phyloP scores from a whole-genome alignment of 805 yeast species.

The Candida fluviatilis region DNA sequence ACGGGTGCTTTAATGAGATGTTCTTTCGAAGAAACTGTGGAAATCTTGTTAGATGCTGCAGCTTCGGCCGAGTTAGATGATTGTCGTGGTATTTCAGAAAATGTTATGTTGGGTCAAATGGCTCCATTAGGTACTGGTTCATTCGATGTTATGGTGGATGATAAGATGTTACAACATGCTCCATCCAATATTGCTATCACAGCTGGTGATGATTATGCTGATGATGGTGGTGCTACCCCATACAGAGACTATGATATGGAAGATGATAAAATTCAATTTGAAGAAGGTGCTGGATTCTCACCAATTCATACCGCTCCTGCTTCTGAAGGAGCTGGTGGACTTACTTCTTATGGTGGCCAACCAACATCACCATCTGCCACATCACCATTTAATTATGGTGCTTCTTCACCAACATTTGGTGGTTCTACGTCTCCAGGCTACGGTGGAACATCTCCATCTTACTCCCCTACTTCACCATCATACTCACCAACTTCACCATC shows the following conservation, averaged over 20 bases:
- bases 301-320: slow-evolving; percentile 87
- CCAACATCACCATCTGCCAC: slow-evolving; percentile 48
- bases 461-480: slow-evolving; percentile 63
- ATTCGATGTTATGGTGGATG: slow-evolving; percentile 93
- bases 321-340: slow-evolving; percentile 75
- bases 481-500: slow-evolving; percentile 75
- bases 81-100: slow-evolving; percentile 97
- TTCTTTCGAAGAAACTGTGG: slow-evolving; percentile 98
- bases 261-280: slow-evolving; percentile 57
- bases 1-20: slow-evolving; percentile 99
- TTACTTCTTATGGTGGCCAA: slow-evolving; percentile 82
- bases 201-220: slow-evolving; percentile 25
- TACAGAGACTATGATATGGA: slow-evolving; percentile 65
- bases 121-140: slow-evolving; percentile 99
- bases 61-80: slow-evolving; percentile 97
- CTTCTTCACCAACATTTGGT: slow-evolving; percentile 49
- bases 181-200: slow-evolving; percentile 46
- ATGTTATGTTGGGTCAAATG: slow-evolving; percentile 95
- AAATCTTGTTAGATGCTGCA: slow-evolving; percentile 95
- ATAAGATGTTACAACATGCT: slow-evolving; percentile 67
- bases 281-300: slow-evolving; percentile 83
- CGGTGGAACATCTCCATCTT: slow-evolving; percentile 72
- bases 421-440: slow-evolving; percentile 53
- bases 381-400: slow-evolving; percentile 53
- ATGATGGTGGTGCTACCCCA: slow-evolving; percentile 84